Evolutionary conservation across 208 protist genomes (phyloP), one percentile per base, ranked within the genome.

Genomic region (Novymonas esmeraldas): DNA sequence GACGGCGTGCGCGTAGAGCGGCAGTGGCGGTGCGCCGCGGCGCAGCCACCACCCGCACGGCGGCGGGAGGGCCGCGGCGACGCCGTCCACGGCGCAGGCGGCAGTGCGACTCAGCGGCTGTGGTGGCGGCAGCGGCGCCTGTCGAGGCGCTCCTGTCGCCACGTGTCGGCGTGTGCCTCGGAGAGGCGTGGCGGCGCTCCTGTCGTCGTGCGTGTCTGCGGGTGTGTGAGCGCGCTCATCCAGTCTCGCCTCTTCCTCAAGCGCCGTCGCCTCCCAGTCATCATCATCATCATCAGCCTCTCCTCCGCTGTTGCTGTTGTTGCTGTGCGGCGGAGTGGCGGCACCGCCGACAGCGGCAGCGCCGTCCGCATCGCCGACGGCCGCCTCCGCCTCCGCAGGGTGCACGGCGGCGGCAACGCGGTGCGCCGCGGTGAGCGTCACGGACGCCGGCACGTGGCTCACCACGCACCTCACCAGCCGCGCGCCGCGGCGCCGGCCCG

Each of bases 31-130:
- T 11, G 24, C 34, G 16, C 22, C 18, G 26, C 68, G 68, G 22
- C 68, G 60, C 60, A 74, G 51, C 68, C 68, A 74, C 68, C 68
- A 74, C 11, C 13, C 68, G 46, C 39, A 74, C 20, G 68, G 68
- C 7, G 68, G 68, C 26, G 68, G 68, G 9, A 74, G 60, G 16
- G 50, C 68, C 14, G 55, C 41, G 10, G 41, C 45, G 24, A 49
- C 68, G 13, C 48, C 50, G 24, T 67, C 52, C 48, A 62, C 31
- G 10, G 24, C 42, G 31, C 7, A n/a, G 14, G 20, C 26, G 3
- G 39, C 34, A 31, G 24, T 29, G 24, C 56, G 36, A 29, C 14
- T n/a, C 39, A 9, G 14, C 38, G n/a, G 52, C 2, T 10, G 20
- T 59, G 20, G 11, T 42, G 20, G 33, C n/a, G 6, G n/a, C 33